A percentile compares a stretch with the other conserved stretches of the same genome.
These are phyloP conservation scores for Aspergillus sclerotiicarbonarius DNA, from an alignment of 495 filamentous ascomycete species.

Conservation along the genomic window DNA sequence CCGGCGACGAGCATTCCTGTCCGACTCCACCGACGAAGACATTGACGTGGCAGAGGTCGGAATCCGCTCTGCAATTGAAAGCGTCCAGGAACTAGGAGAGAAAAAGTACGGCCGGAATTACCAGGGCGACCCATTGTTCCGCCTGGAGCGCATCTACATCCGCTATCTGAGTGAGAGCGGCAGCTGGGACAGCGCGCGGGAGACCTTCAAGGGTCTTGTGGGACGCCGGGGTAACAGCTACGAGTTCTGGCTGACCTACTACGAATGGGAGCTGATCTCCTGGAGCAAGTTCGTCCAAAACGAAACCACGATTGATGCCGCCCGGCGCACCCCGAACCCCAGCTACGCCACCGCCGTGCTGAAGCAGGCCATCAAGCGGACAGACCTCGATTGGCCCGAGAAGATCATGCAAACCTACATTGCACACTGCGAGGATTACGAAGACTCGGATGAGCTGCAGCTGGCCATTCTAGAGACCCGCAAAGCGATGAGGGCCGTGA, in stretches of 20 bases:
- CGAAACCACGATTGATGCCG: constrained; percentile 46
- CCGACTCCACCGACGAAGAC: constrained; percentile 78
- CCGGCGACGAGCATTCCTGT: constrained; percentile 74
- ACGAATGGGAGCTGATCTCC: constrained; percentile 81
- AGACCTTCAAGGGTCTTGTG: constrained; percentile 71
- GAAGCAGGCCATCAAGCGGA: constrained; percentile 65
- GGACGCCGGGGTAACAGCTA: constrained; percentile 68
- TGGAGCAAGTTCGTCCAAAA: constrained; percentile 58
- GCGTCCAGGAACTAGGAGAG: constrained; percentile 73
- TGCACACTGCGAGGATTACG: constrained; percentile 84
- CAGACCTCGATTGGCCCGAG: constrained; percentile 86
- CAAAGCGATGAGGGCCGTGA: constrained; percentile 59
- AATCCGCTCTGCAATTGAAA: constrained; percentile 78
- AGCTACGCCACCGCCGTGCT: constrained; percentile 69
- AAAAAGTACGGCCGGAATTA: constrained; percentile 73
- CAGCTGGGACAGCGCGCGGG: constrained; percentile 63
- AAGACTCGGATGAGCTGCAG: constrained; percentile 68
- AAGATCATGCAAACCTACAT: constrained; percentile 79
- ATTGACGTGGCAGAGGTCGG: constrained; percentile 90
- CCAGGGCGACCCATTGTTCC: constrained; percentile 80
- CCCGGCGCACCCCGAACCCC: constrained; percentile 51
- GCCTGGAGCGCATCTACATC: constrained; percentile 86
- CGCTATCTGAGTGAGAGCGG: constrained; percentile 81
- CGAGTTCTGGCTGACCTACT: constrained; percentile 91
- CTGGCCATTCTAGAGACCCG: constrained; percentile 66